Base-by-base conservation (phyloP, 1,139 yeast genomes). In the Blastobotrys petasosporus region DNA sequence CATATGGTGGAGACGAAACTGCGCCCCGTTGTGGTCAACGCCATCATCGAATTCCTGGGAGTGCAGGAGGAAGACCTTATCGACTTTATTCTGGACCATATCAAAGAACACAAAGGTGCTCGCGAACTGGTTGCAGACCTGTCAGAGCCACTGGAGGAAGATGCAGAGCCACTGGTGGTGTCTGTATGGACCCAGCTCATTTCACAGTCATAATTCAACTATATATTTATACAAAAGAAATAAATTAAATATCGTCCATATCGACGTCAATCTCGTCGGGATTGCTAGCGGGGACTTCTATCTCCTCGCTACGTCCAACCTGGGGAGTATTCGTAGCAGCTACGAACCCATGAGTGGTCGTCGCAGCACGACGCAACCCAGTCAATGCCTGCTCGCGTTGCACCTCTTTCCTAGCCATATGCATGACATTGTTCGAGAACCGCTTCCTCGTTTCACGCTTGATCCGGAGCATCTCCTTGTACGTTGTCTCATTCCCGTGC, bases 221-320 rank as follows among this genome's bases (percentile, higher is more conserved):
- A n/a, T n/a, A n/a, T 39, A 12, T 37, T 20, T 10, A 10, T 13
- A 17, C 11, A 4, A 37, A 28, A 15, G 11, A 15, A 17, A 3
- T 20, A 20, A 15, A 11, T 13, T 13, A 36, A 36, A 20, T 16
- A 11, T 17, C 16, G 54, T 51, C 65, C 67, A 84, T 68, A 45
- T 79, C 82, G 42, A 79, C 59, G 32, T 82, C 87, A 39, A 85
- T 82, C 41, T 79, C 82, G 55, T 84, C 87, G 0, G 85, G 83
- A 57, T 84, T 83, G 8, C 39, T 50, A 1, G 41, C 53, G 1
- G 48, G 53, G 3, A 48, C 51, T 37, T 41, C 31, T 37, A 16
- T 25, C 32, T 32, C 17, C 10, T 32, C 34, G 38, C 25, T 7
- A 42, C 15, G 8, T 23, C 20, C 4, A 65, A 65, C 0, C 64